phyloP scores from a whole-genome alignment of 2,329 filamentous ascomycete species.

The Didymella glomerata region DNA sequence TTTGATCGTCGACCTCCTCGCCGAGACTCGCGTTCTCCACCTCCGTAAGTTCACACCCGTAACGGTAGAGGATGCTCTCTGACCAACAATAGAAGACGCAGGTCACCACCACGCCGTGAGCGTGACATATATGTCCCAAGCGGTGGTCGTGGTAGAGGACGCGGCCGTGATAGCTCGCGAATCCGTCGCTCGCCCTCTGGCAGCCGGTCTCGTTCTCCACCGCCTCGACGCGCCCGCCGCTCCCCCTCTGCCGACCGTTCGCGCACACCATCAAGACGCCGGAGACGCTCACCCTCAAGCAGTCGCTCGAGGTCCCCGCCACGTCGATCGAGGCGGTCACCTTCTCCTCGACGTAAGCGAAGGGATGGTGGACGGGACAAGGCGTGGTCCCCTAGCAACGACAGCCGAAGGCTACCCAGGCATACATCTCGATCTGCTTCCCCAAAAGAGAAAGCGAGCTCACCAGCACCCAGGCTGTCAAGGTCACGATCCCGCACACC shows the following conservation, averaged over 20 bases:
- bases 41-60: conserved; percentile 32
- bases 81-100: conserved; percentile 53
- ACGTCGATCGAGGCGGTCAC: conserved; percentile 35
- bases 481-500: conserved; percentile 43
- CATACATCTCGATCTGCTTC: conserved; percentile 59
- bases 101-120: conserved; percentile 60
- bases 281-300: conserved; percentile 46
- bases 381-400: conserved; percentile 45
- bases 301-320: conserved; percentile 44
- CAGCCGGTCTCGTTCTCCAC: conserved; percentile 39
- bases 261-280: conserved; percentile 51
- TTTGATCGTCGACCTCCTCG: conserved; percentile 58
- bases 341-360: conserved; percentile 35
- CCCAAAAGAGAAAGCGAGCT: conserved; percentile 61
- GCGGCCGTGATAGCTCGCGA: conserved; percentile 46
- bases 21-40: conserved; percentile 62
- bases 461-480: conserved; percentile 61
- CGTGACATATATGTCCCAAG: conserved; percentile 66
- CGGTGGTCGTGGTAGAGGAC: conserved; percentile 49
- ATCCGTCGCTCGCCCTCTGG: conserved; percentile 47
- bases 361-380: conserved; percentile 31
- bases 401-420: conserved; percentile 39
- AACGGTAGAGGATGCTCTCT: conserved; percentile 15
- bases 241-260: conserved; percentile 48
- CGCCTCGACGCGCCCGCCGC: conserved; percentile 38